These are phyloP conservation scores for Gossypium schwendimanii DNA, from an alignment of 441 rosid species.

Conservation along the genomic window DNA sequence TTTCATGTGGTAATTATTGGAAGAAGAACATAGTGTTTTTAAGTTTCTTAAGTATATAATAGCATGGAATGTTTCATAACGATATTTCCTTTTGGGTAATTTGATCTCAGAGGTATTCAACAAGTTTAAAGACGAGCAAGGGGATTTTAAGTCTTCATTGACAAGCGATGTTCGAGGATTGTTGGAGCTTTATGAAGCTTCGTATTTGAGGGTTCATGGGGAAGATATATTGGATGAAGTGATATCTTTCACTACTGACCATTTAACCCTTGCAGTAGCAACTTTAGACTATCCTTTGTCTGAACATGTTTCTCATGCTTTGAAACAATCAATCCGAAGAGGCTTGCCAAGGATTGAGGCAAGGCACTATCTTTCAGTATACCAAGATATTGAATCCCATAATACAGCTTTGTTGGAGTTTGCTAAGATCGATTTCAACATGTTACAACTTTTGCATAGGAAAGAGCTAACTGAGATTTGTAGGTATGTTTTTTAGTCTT, in stretches of 20 bases:
- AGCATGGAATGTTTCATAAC: not conserved
- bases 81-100: not conserved
- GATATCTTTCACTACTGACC: not conserved
- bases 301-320: not conserved
- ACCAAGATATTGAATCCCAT: not conserved
- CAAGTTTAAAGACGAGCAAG: conserved; percentile 6
- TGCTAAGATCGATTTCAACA: conserved; percentile 15
- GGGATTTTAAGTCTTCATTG: not conserved
- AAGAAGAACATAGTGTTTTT: not conserved
- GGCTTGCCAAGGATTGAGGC: conserved; percentile 8
- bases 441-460: conserved; percentile 8
- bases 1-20: not conserved
- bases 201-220: not conserved
- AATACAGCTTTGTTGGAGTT: not conserved
- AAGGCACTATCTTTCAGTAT: conserved; percentile 5
- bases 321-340: not conserved
- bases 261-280: not conserved
- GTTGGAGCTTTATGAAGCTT: conserved; percentile 7
- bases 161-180: not conserved
- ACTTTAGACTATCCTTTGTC: not conserved
- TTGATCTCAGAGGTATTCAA: not conserved
- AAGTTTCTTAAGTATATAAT: not conserved
- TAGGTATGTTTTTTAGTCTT: not conserved
- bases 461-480: conserved; percentile 11
- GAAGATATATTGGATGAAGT: conserved; percentile 19